Evolutionary conservation across 139 green algal species (phyloP).

Genomic region (Astrephomene gubernaculifera): DNA sequence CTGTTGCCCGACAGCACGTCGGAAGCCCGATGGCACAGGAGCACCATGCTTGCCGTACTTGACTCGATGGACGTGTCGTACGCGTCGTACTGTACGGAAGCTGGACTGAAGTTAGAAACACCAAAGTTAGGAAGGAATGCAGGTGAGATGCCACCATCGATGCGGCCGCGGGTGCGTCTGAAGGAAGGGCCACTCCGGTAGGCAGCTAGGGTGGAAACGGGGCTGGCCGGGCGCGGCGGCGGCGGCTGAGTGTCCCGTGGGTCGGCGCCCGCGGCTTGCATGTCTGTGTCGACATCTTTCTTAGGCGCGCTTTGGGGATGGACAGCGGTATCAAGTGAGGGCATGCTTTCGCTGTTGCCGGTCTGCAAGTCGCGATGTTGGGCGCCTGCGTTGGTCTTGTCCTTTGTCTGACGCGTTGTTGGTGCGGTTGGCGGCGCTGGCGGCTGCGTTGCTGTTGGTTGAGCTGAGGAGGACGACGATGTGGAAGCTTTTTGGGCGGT

Average conservation of each 20-base stretch:
- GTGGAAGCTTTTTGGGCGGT: too few relatives aligned
- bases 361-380: too few relatives aligned
- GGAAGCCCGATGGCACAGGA: neutral
- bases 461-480: too few relatives aligned
- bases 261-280: neutral
- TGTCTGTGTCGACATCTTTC: too few relatives aligned
- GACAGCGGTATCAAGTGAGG: too few relatives aligned
- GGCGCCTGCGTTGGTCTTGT: too few relatives aligned
- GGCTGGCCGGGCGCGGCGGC: neutral
- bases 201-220: neutral
- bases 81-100: neutral
- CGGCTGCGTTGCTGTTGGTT: too few relatives aligned
- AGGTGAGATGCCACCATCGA: neutral
- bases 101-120: too few relatives aligned
- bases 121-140: neutral
- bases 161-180: neutral
- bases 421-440: too few relatives aligned
- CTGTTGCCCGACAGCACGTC: neutral
- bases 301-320: neutral
- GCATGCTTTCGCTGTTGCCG: too few relatives aligned
- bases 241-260: neutral
- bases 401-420: too few relatives aligned
- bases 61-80: slow-evolving; percentile 26
- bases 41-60: neutral
- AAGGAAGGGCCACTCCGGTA: neutral